Evolutionary conservation across 495 filamentous ascomycete species (phyloP).

Genomic region (Cercophora newfieldiana): DNA sequence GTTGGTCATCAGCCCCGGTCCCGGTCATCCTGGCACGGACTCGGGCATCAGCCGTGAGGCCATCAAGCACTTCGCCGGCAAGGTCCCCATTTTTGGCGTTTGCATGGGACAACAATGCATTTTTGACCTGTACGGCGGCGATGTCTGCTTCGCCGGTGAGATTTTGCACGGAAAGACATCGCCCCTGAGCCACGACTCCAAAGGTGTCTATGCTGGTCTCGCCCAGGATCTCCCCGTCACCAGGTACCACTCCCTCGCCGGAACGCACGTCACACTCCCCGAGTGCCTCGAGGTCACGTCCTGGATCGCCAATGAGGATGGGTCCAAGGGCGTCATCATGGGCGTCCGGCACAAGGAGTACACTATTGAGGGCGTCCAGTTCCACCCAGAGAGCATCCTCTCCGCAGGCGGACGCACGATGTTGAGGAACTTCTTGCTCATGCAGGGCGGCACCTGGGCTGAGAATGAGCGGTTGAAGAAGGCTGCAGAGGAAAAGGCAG

Average conservation of each 20-base stretch:
- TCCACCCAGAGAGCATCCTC: slow-evolving; percentile 95
- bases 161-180: slow-evolving; percentile 98
- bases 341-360: slow-evolving; percentile 91
- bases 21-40: slow-evolving; percentile 86
- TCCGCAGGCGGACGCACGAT: slow-evolving; percentile 85
- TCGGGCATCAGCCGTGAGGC: slow-evolving; percentile 90
- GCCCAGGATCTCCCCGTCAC: slow-evolving; percentile 81
- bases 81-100: slow-evolving; percentile 94
- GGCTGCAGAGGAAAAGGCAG: slow-evolving; percentile 26
- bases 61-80: slow-evolving; percentile 89
- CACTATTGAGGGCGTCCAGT: slow-evolving; percentile 90
- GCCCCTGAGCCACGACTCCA: slow-evolving; percentile 79
- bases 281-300: slow-evolving; percentile 86
- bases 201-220: slow-evolving; percentile 81
- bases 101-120: slow-evolving; percentile 99
- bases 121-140: slow-evolving; percentile 84
- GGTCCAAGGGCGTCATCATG: slow-evolving; percentile 84
- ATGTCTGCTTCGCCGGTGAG: slow-evolving; percentile 90
- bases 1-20: slow-evolving; percentile 90
- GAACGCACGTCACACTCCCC: slow-evolving; percentile 86
- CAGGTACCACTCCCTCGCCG: slow-evolving; percentile 93
- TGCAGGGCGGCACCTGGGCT: slow-evolving; percentile 87
- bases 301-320: slow-evolving; percentile 71
- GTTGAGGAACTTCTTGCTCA: slow-evolving; percentile 86
- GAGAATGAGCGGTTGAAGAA: slow-evolving; percentile 64